Percentiles rank a stretch among this genome's conserved stretches.
Evolutionary conservation across 2,329 filamentous ascomycete species (phyloP).

Genomic region (Sclerotinia trifoliorum): DNA sequence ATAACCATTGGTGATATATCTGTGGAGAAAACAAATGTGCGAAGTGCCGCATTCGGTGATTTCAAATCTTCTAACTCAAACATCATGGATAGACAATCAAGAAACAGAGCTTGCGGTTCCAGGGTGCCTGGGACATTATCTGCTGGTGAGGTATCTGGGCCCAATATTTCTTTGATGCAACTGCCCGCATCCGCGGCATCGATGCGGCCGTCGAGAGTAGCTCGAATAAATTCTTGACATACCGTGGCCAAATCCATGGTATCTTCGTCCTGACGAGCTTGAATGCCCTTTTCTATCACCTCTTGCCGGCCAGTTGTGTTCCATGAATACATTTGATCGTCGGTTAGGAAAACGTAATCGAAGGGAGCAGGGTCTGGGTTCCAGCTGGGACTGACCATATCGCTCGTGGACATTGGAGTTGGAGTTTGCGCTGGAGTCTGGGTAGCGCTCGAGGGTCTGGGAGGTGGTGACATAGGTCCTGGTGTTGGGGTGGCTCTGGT

Average conservation of each 20-base stretch:
- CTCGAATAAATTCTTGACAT: conserved; percentile 81
- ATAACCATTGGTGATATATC: conserved; percentile 69
- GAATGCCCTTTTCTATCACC: conserved; percentile 62
- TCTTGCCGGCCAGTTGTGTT: conserved; percentile 61
- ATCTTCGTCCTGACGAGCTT: conserved; percentile 67
- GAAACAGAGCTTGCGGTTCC: conserved; percentile 68
- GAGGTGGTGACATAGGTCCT: conserved; percentile 41
- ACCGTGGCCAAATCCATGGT: conserved; percentile 66
- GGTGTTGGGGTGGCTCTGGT: conserved; percentile 37
- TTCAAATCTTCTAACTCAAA: conserved; percentile 60
- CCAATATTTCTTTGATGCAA: conserved; percentile 72
- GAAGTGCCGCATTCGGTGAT: conserved; percentile 50
- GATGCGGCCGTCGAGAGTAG: conserved; percentile 68
- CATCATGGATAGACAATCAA: conserved; percentile 79
- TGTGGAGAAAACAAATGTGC: conserved; percentile 68
- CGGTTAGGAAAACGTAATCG: conserved; percentile 73
- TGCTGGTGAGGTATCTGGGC: conserved; percentile 50
- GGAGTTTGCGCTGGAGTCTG: conserved; percentile 34
- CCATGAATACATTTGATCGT: conserved; percentile 68
- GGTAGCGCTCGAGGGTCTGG: conserved; percentile 35
- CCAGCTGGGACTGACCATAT: conserved; percentile 38
- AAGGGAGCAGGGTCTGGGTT: conserved; percentile 46
- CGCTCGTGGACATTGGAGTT: conserved; percentile 29
- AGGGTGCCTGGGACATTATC: conserved; percentile 53
- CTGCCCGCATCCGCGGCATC: conserved; percentile 66